A percentile compares a stretch with the other conserved stretches of the same genome.
These are phyloP conservation scores for Enterospora canceri DNA, from an alignment of 371 early-diverging fungal species.

Conservation along the genomic window DNA sequence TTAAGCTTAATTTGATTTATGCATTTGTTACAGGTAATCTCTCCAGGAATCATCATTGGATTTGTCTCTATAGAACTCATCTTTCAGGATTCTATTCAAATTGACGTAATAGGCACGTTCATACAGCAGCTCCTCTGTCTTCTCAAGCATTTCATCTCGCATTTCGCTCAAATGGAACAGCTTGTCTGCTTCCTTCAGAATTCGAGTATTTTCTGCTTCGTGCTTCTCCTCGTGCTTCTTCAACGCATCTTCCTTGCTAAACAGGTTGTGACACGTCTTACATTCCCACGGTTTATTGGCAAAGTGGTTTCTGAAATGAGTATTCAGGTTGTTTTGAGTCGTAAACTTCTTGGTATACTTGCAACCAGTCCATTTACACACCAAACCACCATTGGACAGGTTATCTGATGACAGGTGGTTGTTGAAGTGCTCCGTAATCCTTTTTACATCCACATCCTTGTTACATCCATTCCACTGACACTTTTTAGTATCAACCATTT, in stretches of 20 bases:
- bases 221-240: conserved; percentile 52
- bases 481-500: too few relatives aligned
- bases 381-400: background rate
- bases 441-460: conserved; percentile 12
- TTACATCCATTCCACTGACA: conserved; percentile 32
- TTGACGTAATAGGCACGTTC: conserved; percentile 1
- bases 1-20: too few relatives aligned
- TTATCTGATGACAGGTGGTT: conserved; percentile 18
- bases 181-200: background rate
- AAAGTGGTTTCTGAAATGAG: conserved; percentile 46
- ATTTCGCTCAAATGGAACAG: background rate
- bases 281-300: conserved; percentile 51
- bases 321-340: conserved; percentile 35
- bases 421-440: conserved; percentile 16
- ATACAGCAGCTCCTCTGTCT: conserved; percentile 1
- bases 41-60: conserved; percentile 7
- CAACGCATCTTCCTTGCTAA: conserved; percentile 51
- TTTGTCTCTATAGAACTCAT: conserved; percentile 4
- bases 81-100: conserved; percentile 4
- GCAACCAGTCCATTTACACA: conserved; percentile 43
- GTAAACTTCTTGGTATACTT: conserved; percentile 21
- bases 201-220: conserved; percentile 29
- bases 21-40: conserved; percentile 22
- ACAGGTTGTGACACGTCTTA: conserved; percentile 40
- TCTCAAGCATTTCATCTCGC: conserved; percentile 1